A percentile compares a stretch with the other conserved stretches of the same genome.
Evolutionary conservation across 2,329 filamentous ascomycete genomes (phyloP).

Genomic region (Aspergillus piperis): DNA sequence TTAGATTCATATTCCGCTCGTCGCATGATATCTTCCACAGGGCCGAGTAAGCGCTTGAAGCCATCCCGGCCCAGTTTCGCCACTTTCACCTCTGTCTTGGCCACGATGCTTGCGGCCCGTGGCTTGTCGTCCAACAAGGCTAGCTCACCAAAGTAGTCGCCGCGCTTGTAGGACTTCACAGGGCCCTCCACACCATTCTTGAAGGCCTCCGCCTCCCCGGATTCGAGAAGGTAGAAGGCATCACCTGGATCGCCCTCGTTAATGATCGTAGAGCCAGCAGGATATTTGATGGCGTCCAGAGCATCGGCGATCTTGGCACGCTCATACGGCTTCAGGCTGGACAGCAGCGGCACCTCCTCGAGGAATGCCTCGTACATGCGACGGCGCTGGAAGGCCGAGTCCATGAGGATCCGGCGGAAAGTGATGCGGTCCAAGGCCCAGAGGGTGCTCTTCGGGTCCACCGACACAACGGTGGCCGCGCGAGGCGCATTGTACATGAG

Average conservation of each 20-base stretch:
- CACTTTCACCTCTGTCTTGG: slow-evolving; percentile 85
- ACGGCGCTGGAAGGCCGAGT: slow-evolving; percentile 91
- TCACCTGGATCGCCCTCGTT: slow-evolving; percentile 87
- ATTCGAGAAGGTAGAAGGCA: slow-evolving; percentile 88
- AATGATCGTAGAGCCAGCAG: slow-evolving; percentile 80
- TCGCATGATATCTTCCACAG: slow-evolving; percentile 92
- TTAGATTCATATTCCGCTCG: slow-evolving; percentile 53
- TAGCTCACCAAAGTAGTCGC: slow-evolving; percentile 96
- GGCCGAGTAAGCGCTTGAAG: slow-evolving; percentile 89
- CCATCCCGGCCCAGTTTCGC: slow-evolving; percentile 89
- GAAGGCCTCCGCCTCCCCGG: slow-evolving; percentile 81
- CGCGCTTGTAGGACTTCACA: slow-evolving; percentile 82
- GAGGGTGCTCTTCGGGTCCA: slow-evolving; percentile 74
- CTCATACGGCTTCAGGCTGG: slow-evolving; percentile 84
- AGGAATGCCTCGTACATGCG: slow-evolving; percentile 98
- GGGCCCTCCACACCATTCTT: slow-evolving; percentile 70
- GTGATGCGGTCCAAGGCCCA: slow-evolving; percentile 96
- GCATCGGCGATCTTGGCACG: slow-evolving; percentile 97
- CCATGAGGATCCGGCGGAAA: slow-evolving; percentile 97
- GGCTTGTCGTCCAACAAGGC: slow-evolving; percentile 92
- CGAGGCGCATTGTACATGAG: slow-evolving; percentile 98
- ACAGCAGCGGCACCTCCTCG: slow-evolving; percentile 85
- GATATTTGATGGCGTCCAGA: slow-evolving; percentile 84
- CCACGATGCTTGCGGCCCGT: slow-evolving; percentile 83
- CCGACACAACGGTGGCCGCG: slow-evolving; percentile 87